Evolutionary conservation across 495 filamentous ascomycete genomes (phyloP), one percentile per base, ranked within the genome.

Genomic region (Hypomontagnella submonticulosa): DNA sequence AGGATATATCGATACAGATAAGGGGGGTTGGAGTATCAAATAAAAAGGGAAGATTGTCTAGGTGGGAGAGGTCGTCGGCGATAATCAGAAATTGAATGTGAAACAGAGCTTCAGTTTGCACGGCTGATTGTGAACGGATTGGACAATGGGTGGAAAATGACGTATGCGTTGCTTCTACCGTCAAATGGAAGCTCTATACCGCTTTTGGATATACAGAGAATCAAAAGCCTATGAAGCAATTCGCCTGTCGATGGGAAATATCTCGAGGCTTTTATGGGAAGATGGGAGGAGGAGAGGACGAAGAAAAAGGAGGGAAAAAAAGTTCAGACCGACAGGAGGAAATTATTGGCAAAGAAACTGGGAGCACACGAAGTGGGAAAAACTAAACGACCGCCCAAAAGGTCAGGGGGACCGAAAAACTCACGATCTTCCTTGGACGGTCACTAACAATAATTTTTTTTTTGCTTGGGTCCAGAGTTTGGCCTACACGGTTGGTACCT

Each of bases 381-480:
- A 70, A 70, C 61, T 68, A 63, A 61, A 61, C 64, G 57, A 60
- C 69, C 56, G 61, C 61, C 57, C 57, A 66, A 46, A 34, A 66
- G 57, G 48, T 61, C 66, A 66, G 66, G 66, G 66, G 66, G 61
- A 56, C 57, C 42, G 54, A 69, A 69, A 73, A 73, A 70, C 71
- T 74, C 71, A 74, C 71, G 71, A 74, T 74, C 66, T 65, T 68
- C 61, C 64, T 57, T 63, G 66, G 55, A 61, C 50, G 43, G 46
- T 63, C 60, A 64, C 66, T 69, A 69, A 69, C 60, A 69, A 64
- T 56, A 43, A 40, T 56, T 32, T 43, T 43, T 44, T 43, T 52
- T 60, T 56, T 49, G 44, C 20, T 55, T 48, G 18, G 16, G 12
- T 43, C 40, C 15, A 13, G 3, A 30, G 12, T 49, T 66, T 12